Percentiles rank a stretch among this genome's conserved stretches.
These are phyloP conservation scores for Clitoria ternatea DNA, from an alignment of 306 rosid genomes.

Conservation along the genomic window DNA sequence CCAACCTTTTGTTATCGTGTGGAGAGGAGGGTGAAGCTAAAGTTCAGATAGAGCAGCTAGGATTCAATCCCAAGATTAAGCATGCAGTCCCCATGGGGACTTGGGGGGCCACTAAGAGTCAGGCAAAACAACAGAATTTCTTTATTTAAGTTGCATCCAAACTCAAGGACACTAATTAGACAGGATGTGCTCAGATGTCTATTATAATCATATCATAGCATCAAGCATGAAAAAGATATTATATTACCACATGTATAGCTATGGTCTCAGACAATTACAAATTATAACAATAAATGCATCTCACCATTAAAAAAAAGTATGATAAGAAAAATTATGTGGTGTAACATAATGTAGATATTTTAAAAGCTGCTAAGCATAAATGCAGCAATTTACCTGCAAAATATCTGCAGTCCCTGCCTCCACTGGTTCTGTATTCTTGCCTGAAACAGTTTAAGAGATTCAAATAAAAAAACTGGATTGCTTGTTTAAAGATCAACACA, in stretches of 20 bases:
- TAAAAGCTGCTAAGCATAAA: slow-evolving; percentile 3
- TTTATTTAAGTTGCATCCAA: not conserved
- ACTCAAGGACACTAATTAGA: not conserved
- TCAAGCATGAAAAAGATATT: not conserved
- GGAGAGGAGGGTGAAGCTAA: too few species aligned
- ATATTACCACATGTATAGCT: not conserved
- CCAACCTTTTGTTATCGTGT: too few species aligned
- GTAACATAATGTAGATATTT: not conserved
- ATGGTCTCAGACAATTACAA: not conserved
- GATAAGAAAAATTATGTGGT: not conserved
- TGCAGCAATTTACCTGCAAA: slow-evolving; percentile 57
- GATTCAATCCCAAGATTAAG: not conserved
- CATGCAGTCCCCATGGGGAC: too few species aligned
- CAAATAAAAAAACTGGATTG: slow-evolving; percentile 24
- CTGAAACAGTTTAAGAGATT: slow-evolving; percentile 43
- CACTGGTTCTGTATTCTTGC: slow-evolving; percentile 54
- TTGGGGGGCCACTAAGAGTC: too few species aligned
- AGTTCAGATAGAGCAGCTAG: not conserved
- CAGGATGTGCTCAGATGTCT: not conserved
- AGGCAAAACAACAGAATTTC: not conserved
- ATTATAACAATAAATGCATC: not conserved
- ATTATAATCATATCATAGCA: not conserved
- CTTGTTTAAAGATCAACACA: slow-evolving; percentile 1
- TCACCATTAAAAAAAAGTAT: not conserved
- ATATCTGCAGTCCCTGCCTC: slow-evolving; percentile 54